Evolutionary conservation across 2,329 filamentous ascomycete species (phyloP).

Genomic region (Paraphaeosphaeria minitans): DNA sequence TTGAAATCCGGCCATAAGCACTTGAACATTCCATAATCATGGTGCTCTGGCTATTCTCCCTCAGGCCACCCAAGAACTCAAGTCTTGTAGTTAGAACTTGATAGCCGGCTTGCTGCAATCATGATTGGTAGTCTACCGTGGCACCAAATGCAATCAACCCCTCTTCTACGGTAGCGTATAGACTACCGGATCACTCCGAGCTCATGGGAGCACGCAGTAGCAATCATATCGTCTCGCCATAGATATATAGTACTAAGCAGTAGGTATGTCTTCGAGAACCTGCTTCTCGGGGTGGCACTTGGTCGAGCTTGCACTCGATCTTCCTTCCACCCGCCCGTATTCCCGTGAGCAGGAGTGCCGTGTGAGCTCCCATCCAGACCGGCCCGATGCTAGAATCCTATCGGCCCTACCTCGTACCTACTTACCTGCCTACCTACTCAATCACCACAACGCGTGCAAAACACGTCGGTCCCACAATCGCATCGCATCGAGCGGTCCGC

Average conservation of each 20-base stretch:
- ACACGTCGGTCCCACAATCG: slow-evolving; percentile 3
- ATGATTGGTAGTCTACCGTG: neutral
- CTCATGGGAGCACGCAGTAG: neutral
- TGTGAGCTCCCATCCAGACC: neutral
- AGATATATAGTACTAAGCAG: too few relatives aligned
- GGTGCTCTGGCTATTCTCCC: neutral
- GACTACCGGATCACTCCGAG: neutral
- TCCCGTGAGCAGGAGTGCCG: neutral
- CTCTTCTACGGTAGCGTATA: neutral
- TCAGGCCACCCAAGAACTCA: neutral
- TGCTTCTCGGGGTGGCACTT: neutral
- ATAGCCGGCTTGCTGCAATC: neutral
- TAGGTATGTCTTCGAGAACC: neutral
- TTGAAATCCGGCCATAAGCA: neutral
- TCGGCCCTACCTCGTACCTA: neutral
- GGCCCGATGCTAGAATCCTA: neutral
- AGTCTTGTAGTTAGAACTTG: neutral
- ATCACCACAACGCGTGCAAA: neutral
- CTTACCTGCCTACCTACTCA: neutral
- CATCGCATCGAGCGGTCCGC: neutral
- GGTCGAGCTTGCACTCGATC: neutral
- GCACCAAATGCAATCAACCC: neutral
- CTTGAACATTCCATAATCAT: neutral
- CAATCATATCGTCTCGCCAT: neutral
- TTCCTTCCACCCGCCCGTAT: neutral